Percentiles rank a stretch among this genome's conserved stretches.
phyloP scores from a whole-genome alignment of 805 yeast species.

The Starmerella etchellsii region DNA sequence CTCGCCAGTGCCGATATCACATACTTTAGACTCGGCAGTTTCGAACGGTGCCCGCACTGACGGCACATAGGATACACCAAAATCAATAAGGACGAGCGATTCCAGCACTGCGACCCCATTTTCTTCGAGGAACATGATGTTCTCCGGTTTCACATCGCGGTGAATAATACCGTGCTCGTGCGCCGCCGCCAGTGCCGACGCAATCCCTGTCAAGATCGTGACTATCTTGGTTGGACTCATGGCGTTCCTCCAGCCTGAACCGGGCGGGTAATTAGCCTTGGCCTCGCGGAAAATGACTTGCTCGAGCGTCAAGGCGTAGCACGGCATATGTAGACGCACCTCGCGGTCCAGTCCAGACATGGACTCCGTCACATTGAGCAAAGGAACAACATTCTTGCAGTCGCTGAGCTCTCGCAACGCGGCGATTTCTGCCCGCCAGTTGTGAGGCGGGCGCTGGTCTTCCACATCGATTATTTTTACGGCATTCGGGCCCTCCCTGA shows the following conservation, averaged over 20 bases:
- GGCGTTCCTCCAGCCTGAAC: constrained; percentile 27
- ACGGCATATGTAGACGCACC: constrained; percentile 32
- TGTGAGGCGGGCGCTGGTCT: constrained; percentile 43
- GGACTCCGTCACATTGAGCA: constrained; percentile 22
- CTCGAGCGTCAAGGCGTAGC: constrained; percentile 29
- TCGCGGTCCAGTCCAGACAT: constrained; percentile 17
- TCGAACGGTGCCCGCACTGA: constrained; percentile 24
- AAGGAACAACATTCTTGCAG: constrained; percentile 15
- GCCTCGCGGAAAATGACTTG: constrained; percentile 28
- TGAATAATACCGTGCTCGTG: constrained; percentile 27
- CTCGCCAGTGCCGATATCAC: constrained; percentile 49
- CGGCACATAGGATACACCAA: constrained; percentile 47
- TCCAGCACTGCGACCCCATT: constrained; percentile 14
- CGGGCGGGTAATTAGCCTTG: constrained; percentile 27
- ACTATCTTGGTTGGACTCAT: constrained; percentile 29
- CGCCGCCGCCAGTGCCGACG: constrained; percentile 19
- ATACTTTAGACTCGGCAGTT: constrained; percentile 27
- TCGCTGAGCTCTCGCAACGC: constrained; percentile 26
- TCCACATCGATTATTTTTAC: constrained; percentile 39
- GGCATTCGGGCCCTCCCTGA: constrained; percentile 16
- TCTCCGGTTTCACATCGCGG: constrained; percentile 54
- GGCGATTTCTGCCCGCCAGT: constrained; percentile 35
- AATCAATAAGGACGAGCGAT: constrained; percentile 39
- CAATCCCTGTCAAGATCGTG: constrained; percentile 15
- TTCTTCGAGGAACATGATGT: constrained; percentile 38